Evolutionary conservation across 1,139 yeast genomes (phyloP), one percentile per base, ranked within the genome.

Genomic region (Suhomyces atakaporum): DNA sequence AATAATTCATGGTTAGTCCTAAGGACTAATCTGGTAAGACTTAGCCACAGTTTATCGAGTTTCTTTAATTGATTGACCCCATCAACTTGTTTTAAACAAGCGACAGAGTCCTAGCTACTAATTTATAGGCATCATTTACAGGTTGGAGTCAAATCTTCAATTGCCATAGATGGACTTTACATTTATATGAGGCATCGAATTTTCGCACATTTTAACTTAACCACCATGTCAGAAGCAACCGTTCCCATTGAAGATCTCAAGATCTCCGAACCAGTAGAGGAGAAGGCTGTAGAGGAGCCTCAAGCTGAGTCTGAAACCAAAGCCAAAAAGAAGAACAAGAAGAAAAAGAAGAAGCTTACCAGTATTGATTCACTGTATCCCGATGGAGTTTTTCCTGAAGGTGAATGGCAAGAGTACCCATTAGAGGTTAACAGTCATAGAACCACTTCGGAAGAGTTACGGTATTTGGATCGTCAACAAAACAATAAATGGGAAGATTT

Each of bases 381-480:
- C 1, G 84, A 79, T 26, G 87, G 81, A 1, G 66, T 70, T 14
- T 92, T 79, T 58, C 97, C 98, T 4, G 94, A 80, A 53, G 97
- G 97, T 33, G 85, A 89, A 71, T 80, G 89, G 86, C 66, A 73
- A 60, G 89, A 83, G 39, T 82, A 84, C 50, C 76, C 78, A 3
- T 75, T 78, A 32, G 95, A 87, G 46, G 77, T 79, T 35, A 88
- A 87, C 55, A 66, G 81, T 38, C 78, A 77, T 55, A 78, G 98
- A 46, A 77, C 86, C 13, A 89, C 97, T 0, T 81, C 81, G 44
- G 97, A 88, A 56, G 98, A 92, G 58, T 77, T 81, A 59, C 73
- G 97, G 47, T 82, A 86, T 49, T 62, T 82, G 51, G 95, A 85
- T 50, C 74, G 89, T 44, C 86, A 81, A 55, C 68, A 72, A 44